Conservation (phyloP, 164 flowering plant genomes). For the Buxus sempervirens region DNA sequence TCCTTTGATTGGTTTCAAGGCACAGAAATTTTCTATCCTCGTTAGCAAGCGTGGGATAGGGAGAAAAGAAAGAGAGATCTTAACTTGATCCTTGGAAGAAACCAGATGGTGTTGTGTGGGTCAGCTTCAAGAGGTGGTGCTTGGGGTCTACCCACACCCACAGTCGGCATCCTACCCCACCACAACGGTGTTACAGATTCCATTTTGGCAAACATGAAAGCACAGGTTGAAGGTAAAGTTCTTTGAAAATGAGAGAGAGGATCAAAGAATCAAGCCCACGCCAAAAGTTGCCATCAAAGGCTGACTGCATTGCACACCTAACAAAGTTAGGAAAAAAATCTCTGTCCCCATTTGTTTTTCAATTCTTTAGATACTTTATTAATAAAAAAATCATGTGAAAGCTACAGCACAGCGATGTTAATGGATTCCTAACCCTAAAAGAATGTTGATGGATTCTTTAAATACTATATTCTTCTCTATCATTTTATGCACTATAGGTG, state of each 20-base stretch:
- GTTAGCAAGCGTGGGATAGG: background rate
- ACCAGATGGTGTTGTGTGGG: background rate
- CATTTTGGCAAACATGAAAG: conserved; percentile 28
- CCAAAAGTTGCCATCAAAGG: conserved; percentile 31
- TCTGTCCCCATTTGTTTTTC: conserved; percentile 12
- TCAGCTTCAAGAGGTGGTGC: conserved; percentile 10
- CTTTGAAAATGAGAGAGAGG: conserved; percentile 13
- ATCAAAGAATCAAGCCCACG: conserved; percentile 38
- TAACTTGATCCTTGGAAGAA: background rate
- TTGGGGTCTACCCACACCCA: conserved; percentile 30
- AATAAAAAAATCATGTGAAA: too few species aligned
- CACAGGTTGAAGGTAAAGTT: conserved; percentile 14
- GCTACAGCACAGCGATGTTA: too few species aligned
- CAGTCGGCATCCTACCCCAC: conserved; percentile 18
- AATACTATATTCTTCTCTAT: too few species aligned
- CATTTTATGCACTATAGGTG: too few species aligned
- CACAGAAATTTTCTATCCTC: too few species aligned
- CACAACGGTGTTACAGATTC: conserved; percentile 32
- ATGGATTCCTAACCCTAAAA: too few species aligned
- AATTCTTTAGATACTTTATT: background rate
- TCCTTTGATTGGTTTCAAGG: background rate
- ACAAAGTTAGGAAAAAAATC: conserved; percentile 38
- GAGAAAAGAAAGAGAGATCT: background rate
- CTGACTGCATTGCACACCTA: conserved; percentile 31
- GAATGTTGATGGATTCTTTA: too few species aligned